Conservation (phyloP, 2,329 filamentous ascomycete species). For the Pyricularia pennisetigena region DNA sequence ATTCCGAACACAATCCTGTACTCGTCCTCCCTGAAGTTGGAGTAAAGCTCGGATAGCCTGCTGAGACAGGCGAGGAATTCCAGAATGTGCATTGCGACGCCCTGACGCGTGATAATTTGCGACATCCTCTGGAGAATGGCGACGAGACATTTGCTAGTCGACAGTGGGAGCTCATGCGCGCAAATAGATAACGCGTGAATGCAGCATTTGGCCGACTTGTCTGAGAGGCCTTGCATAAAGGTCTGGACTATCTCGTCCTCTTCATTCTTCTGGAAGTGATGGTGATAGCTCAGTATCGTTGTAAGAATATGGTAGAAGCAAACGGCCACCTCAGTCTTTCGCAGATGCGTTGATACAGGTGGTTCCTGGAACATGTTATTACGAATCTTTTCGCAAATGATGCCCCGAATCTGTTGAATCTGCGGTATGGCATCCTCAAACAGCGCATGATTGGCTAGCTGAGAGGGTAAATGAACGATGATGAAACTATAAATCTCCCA, state of each 20-base stretch:
- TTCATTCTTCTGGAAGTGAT: conserved; percentile 71
- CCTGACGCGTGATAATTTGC: conserved; percentile 86
- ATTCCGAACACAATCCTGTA: conserved; percentile 93
- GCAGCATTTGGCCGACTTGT: conserved; percentile 81
- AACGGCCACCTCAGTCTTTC: conserved; percentile 79
- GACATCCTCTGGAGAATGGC: conserved; percentile 89
- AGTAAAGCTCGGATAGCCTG: conserved; percentile 72
- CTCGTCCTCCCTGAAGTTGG: conserved; percentile 84
- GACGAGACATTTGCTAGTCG: conserved; percentile 76
- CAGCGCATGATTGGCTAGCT: conserved; percentile 81
- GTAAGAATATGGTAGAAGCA: conserved; percentile 82
- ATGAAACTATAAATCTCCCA: conserved; percentile 94
- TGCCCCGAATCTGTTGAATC: conserved; percentile 63
- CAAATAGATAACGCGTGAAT: conserved; percentile 93
- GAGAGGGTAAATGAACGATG: conserved; percentile 74
- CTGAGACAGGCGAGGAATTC: conserved; percentile 91
- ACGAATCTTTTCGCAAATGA: conserved; percentile 76
- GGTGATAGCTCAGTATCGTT: conserved; percentile 84
- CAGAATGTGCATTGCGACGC: conserved; percentile 87
- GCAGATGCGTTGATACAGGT: conserved; percentile 65
- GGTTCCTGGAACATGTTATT: conserved; percentile 72
- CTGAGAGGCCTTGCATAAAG: conserved; percentile 80
- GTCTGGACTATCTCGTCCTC: conserved; percentile 82
- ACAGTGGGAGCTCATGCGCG: conserved; percentile 85
- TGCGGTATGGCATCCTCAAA: conserved; percentile 67